Evolutionary conservation across 2,329 filamentous ascomycete species (phyloP), one percentile per base, ranked within the genome.

Genomic region (Botrytis medusae): DNA sequence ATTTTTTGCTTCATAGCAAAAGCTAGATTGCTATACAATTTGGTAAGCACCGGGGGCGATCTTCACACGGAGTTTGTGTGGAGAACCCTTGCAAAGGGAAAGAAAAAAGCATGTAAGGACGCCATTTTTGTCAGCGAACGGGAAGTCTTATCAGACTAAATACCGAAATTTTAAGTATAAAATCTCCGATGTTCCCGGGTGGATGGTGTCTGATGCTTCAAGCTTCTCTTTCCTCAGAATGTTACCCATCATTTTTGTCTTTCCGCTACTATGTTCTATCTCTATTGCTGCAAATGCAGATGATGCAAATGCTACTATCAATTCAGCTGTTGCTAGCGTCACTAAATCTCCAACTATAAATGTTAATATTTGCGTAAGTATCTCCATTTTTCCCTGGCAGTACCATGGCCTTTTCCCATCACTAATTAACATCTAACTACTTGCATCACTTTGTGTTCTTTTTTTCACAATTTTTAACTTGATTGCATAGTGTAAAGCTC

Each of bases 291-390:
- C 44, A 40, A n/a, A 67, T 29, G 44, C 32, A 4, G 7, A n/a
- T 40, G 32, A 51, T 51, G 22, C 14, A 32, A 40, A 67, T 51
- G 16, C 22, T 22, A 37, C 44, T 16, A 67, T 67, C 4, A 37
- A n/a, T 34, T n/a, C 16, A 6, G 32, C 46, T 40, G 4, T 67
- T 14, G 7, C 46, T 29, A 54, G 46, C 29, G 64, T 67, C n/a
- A 22, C 32, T 8, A 54, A 51, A 18, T 12, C 32, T 5, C 14
- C 46, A 22, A 40, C 22, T 29, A 40, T 14, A 54, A 12, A 40
- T 67, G 32, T 7, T 10, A 54, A 67, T 8, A 67, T 67, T 40
- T 67, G 64, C 34, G 64, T 67, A 29, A 67, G 64, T 40, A 40
- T 54, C 32, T 22, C 22, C 7, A 32, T 54, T 67, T 67, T 7